Evolutionary conservation across 805 yeast genomes (phyloP).

Genomic region (Kodamaea kaohsiungensis): DNA sequence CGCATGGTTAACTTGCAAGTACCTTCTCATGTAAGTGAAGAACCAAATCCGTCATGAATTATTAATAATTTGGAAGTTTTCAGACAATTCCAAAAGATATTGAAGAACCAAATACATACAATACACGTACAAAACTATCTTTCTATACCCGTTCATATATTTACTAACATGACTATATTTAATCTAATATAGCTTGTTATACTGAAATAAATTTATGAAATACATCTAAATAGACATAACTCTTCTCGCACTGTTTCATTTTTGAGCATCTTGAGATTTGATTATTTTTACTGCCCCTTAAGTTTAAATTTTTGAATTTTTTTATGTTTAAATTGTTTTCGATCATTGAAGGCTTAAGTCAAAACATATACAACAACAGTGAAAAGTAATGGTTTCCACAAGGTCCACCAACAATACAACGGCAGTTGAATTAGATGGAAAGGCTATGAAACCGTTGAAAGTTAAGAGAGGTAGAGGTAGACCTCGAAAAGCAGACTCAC

Average conservation of each 20-base stretch:
- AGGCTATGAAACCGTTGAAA: not conserved
- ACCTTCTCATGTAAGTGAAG: too few relatives aligned
- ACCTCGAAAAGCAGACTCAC: not conserved
- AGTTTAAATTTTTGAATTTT: not conserved
- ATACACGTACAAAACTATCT: not conserved
- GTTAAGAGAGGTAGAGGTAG: not conserved
- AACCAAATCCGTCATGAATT: not conserved
- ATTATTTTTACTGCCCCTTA: not conserved
- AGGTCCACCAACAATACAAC: slow-evolving; percentile 2
- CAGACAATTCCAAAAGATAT: not conserved
- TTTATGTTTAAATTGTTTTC: not conserved
- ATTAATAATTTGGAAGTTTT: not conserved
- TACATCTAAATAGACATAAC: not conserved
- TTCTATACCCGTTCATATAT: too few relatives aligned
- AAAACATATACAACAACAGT: not conserved
- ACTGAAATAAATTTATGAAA: not conserved
- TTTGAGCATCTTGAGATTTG: not conserved
- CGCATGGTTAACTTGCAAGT: too few relatives aligned
- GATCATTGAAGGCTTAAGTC: not conserved
- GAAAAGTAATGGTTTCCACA: slow-evolving; percentile 1
- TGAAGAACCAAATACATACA: not conserved
- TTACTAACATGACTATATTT: too few relatives aligned
- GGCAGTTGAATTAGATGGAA: not conserved
- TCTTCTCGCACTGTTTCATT: not conserved
- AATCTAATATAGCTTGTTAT: too few relatives aligned